Evolutionary conservation across 345 rosid genomes (phyloP).

Genomic region (Turritis glabra): DNA sequence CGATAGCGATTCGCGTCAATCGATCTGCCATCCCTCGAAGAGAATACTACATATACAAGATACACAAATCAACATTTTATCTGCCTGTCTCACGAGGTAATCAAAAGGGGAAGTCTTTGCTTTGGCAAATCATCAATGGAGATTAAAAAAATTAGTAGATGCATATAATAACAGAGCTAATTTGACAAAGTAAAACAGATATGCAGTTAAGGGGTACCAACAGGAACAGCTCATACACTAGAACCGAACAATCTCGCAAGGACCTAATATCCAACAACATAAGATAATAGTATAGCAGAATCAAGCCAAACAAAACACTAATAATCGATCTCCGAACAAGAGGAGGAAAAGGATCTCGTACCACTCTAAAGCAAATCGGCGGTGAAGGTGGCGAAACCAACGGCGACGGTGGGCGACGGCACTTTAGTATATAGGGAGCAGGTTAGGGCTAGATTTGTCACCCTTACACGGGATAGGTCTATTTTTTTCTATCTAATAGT

Average conservation of each 20-base stretch:
- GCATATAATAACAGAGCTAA: not conserved
- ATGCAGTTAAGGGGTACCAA: not conserved
- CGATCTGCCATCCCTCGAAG: constrained; percentile 55
- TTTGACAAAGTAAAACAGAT: not conserved
- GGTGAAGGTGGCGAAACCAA: not conserved
- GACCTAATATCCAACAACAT: no score
- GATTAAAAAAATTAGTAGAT: no score
- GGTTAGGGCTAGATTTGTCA: not conserved
- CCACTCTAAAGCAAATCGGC: no score
- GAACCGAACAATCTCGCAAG: not conserved
- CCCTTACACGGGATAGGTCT: not conserved
- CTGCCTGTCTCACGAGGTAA: not conserved
- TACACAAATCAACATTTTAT: not conserved
- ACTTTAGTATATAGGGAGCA: no score
- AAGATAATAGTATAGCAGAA: not conserved
- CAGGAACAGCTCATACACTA: not conserved
- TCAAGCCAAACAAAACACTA: not conserved
- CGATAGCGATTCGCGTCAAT: constrained; percentile 83
- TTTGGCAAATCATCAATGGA: no score
- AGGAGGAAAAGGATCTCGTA: not conserved
- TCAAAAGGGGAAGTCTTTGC: not conserved
- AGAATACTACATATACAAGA: not conserved
- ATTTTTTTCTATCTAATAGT: not conserved
- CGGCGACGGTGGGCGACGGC: not conserved
- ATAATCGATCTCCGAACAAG: not conserved